Conservation (phyloP, 2,329 filamentous ascomycete genomes). For the Talaromyces pinophilus region DNA sequence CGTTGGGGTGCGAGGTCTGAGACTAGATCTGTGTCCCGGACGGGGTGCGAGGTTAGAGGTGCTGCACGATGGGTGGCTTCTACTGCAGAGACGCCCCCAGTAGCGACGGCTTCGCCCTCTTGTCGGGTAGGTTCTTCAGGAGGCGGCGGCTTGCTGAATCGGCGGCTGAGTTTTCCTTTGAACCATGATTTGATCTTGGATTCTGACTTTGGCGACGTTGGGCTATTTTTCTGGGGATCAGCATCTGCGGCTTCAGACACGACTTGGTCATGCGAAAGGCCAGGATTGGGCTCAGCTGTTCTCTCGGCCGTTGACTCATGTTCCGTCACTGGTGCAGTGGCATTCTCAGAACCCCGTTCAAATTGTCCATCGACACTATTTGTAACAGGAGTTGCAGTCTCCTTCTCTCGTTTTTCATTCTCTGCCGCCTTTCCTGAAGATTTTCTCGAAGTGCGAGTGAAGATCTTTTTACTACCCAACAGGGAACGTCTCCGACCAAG, state of each 20-base stretch:
- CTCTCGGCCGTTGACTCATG: background rate
- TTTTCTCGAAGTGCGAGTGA: slow-evolving; percentile 13
- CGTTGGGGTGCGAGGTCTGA: slow-evolving; percentile 11
- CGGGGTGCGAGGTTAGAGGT: slow-evolving; percentile 36
- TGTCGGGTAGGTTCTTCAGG: slow-evolving; percentile 25
- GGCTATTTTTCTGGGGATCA: slow-evolving; percentile 14
- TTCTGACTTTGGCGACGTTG: slow-evolving; percentile 32
- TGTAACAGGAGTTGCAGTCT: background rate
- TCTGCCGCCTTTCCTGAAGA: background rate
- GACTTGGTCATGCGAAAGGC: background rate
- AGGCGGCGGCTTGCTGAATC: slow-evolving; percentile 30
- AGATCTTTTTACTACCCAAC: slow-evolving; percentile 1
- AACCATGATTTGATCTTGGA: slow-evolving; percentile 42
- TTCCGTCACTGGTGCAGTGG: background rate
- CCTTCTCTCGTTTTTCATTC: background rate
- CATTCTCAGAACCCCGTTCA: background rate
- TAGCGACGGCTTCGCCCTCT: background rate
- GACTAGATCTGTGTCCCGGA: slow-evolving; percentile 30
- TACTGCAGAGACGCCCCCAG: background rate
- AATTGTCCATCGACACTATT: background rate
- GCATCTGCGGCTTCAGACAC: background rate
- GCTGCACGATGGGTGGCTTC: slow-evolving; percentile 7
- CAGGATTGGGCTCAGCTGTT: background rate
- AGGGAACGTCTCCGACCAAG: slow-evolving; percentile 15
- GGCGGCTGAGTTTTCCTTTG: slow-evolving; percentile 34